Evolutionary conservation across 2,329 filamentous ascomycete genomes (phyloP), one percentile per base, ranked within the genome.

Genomic region (Diaporthe velutina): DNA sequence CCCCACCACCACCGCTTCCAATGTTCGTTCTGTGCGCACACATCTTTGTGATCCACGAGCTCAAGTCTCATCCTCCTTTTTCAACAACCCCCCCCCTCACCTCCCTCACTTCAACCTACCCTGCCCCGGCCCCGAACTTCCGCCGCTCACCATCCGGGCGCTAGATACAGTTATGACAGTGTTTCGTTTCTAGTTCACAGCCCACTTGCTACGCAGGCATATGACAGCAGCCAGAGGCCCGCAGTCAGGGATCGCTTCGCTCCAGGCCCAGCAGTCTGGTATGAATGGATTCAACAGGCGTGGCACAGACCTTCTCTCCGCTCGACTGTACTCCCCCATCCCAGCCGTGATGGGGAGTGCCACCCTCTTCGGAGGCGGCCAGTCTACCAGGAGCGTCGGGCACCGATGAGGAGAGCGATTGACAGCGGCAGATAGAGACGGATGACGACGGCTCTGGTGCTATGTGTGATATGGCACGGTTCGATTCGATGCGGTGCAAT

Each of bases 281-380:
- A 35, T 50, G 61, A 17, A 57, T 35, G 45, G 30, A 35, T 25
- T 38, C 42, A 25, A 30, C 60, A n/a, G 22, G 40, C 30, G 30
- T 67, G 42, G 61, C 61, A 67, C 61, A 50, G 61, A 33, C 61
- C 61, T 45, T 25, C 61, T 67, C 61, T 30, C 60, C 40, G 40
- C 60, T 42, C 57, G 35, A 30, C 60, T 30, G 60, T 30, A 42
- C 38, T 45, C 40, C n/a, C 28, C 40, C 42, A 52, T 38, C 45
- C 45, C 61, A n/a, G 61, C 57, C 57, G 57, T n/a, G 33, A 9
- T 22, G 10, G 57, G n/a, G 22, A 48, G 22, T 67, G 64, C 15
- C 45, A 67, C 64, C 45, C 45, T 67, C 64, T 52, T 52, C 45
- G 64, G 64, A 52, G 64, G 45, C 64, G 64, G 64, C 64, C 30